Base-by-base conservation (phyloP, 2,329 filamentous ascomycete genomes). In the Didymellaceae sp. region DNA sequence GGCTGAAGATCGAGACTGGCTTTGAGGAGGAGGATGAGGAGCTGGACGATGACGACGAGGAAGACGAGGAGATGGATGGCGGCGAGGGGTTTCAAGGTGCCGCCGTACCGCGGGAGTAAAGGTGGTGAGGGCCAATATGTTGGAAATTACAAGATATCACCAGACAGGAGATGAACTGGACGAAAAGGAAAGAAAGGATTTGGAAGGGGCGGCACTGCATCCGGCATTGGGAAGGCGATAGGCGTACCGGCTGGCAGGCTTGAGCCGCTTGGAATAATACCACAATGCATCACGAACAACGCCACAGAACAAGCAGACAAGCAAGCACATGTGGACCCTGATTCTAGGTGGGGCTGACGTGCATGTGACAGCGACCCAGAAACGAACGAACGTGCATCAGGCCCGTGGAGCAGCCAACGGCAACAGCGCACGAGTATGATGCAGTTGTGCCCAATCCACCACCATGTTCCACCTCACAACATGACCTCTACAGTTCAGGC, bases 11-110 rank as follows among this genome's bases (percentile, higher is more conserved):
- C 11, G 89, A 96, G 54, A 87, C 86, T 51, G 89, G 88, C 0
- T 96, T 96, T 67, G 85, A 89, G 64, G 87, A 90, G 16, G 78
- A 80, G 42, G 77, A 78, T 31, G 75, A 76, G 21, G 88, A 90
- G 5, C 83, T 85, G 2, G 84, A 86, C 1, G 82, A 84, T 2
- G 83, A 84, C 7, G 80, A 77, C 1, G 77, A 77, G 11, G 76
- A 80, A 31, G 79, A 82, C 34, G 75, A 77, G n/a, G 68, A 71
- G 55, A 52, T 58, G 37, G 68, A 70, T 32, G 54, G 53, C 10
- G 62, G 47, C 7, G 64, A 67, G 30, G 67, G 60, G 4, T 66
- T 68, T 25, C 65, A 68, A 38, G 61, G 63, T 10, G 55, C 67
- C 7, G 54, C 48, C 26, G 59, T 59, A 31, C 59, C 61, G 13